These are phyloP conservation scores for Theobroma grandiflorum DNA, from an alignment of 441 rosid species.

Conservation along the genomic window DNA sequence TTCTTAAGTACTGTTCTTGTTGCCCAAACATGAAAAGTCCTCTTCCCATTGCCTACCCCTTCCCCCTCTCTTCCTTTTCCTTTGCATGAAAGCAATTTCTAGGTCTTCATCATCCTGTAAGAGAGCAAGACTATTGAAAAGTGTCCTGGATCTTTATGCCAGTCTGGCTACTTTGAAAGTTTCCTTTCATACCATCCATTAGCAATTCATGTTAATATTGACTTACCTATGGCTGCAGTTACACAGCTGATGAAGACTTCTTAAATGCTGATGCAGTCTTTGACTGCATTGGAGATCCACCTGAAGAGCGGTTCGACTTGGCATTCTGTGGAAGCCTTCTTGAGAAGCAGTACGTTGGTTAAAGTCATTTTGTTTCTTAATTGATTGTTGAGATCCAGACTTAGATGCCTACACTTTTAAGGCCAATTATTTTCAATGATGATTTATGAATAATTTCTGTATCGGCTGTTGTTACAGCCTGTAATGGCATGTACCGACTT, in stretches of 20 bases:
- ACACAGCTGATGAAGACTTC: constrained; percentile 93
- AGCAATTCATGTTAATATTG: not conserved
- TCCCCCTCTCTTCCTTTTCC: not conserved
- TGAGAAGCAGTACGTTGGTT: constrained; percentile 80
- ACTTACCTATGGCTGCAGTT: constrained; percentile 48
- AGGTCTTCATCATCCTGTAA: not conserved
- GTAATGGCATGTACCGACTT: too few species aligned
- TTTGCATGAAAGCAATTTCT: not conserved
- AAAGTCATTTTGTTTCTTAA: constrained; percentile 2
- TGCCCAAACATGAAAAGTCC: not conserved
- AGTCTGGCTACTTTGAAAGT: not conserved
- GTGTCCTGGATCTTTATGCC: not conserved
- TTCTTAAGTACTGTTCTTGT: not conserved
- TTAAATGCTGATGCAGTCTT: constrained; percentile 87
- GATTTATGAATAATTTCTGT: not conserved
- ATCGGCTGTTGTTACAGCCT: too few species aligned
- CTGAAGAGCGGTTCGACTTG: constrained; percentile 85
- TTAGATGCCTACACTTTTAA: not conserved
- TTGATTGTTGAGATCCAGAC: not conserved
- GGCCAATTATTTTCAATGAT: not conserved
- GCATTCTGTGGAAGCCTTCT: constrained; percentile 83
- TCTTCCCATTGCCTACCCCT: not conserved
- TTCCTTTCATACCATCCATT: not conserved
- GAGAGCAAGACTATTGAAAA: not conserved
- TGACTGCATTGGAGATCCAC: constrained; percentile 96